A percentile compares a stretch with the other conserved stretches of the same genome.
Evolutionary conservation across 345 rosid genomes (phyloP).

Genomic region (Brassica carinata): DNA sequence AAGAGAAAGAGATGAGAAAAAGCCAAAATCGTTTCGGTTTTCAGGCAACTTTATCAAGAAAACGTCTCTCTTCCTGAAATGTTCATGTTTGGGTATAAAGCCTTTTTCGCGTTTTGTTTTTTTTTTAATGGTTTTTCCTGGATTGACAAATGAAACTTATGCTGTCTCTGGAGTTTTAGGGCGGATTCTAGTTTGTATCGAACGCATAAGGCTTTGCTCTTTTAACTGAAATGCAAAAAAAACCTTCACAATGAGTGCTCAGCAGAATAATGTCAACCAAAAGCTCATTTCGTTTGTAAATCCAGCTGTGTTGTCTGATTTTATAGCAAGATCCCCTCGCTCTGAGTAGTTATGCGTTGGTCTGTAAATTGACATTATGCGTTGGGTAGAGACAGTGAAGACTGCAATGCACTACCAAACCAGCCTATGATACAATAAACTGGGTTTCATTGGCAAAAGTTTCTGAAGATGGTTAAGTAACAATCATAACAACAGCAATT

Average conservation of each 20-base stretch:
- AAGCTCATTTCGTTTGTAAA: background rate
- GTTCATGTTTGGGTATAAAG: background rate
- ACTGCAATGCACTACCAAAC: background rate
- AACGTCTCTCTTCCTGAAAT: constrained; percentile 6
- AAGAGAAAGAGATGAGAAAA: constrained; percentile 69
- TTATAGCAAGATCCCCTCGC: background rate
- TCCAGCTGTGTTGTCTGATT: background rate
- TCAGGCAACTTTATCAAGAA: constrained; percentile 9
- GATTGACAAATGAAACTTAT: background rate
- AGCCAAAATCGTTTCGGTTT: background rate
- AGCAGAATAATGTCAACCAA: background rate
- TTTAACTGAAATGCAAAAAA: background rate
- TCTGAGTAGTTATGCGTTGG: too few relatives aligned
- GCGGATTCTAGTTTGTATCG: constrained; percentile 8
- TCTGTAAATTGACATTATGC: too few relatives aligned
- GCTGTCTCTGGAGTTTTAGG: background rate
- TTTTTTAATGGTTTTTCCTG: too few relatives aligned
- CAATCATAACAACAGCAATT: background rate
- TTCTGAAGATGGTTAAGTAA: background rate
- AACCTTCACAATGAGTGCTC: background rate
- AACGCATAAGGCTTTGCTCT: background rate
- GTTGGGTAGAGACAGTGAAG: background rate
- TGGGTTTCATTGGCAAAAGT: background rate
- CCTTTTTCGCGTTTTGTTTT: background rate
- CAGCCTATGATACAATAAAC: background rate